phyloP scores from a whole-genome alignment of 768 basidiomycete genomes.

The Lactifluus echinatus region DNA sequence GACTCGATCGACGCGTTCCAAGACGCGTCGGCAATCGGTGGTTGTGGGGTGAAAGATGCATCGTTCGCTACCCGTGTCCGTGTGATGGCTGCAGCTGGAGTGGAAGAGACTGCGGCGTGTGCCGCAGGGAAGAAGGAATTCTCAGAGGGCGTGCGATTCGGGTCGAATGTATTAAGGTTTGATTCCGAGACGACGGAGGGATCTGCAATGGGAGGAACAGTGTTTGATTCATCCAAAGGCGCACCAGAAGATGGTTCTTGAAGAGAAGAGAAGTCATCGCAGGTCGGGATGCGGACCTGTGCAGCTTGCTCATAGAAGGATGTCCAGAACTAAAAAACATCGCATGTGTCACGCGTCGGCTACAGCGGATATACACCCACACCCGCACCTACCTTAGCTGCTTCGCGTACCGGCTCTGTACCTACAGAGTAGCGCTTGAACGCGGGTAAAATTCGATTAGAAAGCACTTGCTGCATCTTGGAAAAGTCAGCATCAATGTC shows the following conservation, averaged over 20 bases:
- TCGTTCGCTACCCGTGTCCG: neutral
- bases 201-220: constrained; percentile 3
- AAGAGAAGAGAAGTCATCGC: constrained; percentile 45
- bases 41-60: neutral
- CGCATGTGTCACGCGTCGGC: neutral
- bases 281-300: constrained; percentile 71
- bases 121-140: constrained; percentile 69
- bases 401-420: constrained; percentile 82
- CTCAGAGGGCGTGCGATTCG: constrained; percentile 48
- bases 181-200: constrained; percentile 18
- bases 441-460: constrained; percentile 73
- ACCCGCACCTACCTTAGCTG: constrained; percentile 83
- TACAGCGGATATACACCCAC: neutral
- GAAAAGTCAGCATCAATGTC: constrained; percentile 93
- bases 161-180: constrained; percentile 23
- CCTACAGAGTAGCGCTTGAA: constrained; percentile 85
- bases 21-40: constrained; percentile 33
- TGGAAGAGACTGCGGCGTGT: constrained; percentile 68
- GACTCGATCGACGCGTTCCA: constrained; percentile 73
- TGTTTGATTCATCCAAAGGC: neutral
- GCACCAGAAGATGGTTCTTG: constrained; percentile 22
- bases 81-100: constrained; percentile 43
- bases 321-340: constrained; percentile 78
- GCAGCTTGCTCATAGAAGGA: constrained; percentile 95
- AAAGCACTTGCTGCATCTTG: constrained; percentile 76